Base-by-base conservation (phyloP, 2,329 filamentous ascomycete species). In the Colletotrichum echinochloae region DNA sequence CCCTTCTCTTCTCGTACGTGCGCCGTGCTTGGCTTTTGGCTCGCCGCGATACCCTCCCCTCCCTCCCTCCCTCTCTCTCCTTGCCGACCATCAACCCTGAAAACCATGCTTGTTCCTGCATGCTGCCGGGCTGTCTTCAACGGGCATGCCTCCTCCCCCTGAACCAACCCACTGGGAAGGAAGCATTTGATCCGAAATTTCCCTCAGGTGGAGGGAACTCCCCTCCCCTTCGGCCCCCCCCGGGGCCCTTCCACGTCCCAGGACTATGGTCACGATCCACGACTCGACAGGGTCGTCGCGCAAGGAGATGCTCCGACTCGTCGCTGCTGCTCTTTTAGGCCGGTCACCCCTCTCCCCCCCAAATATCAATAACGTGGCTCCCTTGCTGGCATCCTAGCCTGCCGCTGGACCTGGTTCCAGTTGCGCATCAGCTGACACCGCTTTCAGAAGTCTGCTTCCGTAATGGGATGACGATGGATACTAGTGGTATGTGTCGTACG, bases 81-180 rank as follows among this genome's bases (percentile, higher is more conserved):
- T n/a, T n/a, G n/a, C n/a, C n/a, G n/a, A n/a, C n/a, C n/a, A n/a
- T n/a, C 48, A 16, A 28, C 16, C 61, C 61, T 60, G 41, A 37
- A 41, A 60, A 49, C 35, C 26, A 49, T 60, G 41, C 28, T 18
- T 60, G 56, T 5, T 46, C 56, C 37, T 60, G 56, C 37, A 48
- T 33, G 49, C 28, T 11, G 49, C 18, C 57, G 26, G 18, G 41
- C 12, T n/a, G 20, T 60, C 41, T 60, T 35, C 28, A 28, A 41
- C n/a, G n/a, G 7, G 30, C 57, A 48, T 49, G 41, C 41, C 41
- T 46, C 41, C 41, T 44, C 37, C 16, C 55, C 28, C 11, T 7
- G 26, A 33, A 6, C 39, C 56, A 33, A 6, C 39, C 56, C 56
- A 12, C 39, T 46, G 51, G 8, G 14, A 20, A 54, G 30, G 20